Percentiles rank a stretch among this genome's conserved stretches.
Evolutionary conservation across 2,329 filamentous ascomycete genomes (phyloP).

Genomic region (Trematosphaeria pertusa): DNA sequence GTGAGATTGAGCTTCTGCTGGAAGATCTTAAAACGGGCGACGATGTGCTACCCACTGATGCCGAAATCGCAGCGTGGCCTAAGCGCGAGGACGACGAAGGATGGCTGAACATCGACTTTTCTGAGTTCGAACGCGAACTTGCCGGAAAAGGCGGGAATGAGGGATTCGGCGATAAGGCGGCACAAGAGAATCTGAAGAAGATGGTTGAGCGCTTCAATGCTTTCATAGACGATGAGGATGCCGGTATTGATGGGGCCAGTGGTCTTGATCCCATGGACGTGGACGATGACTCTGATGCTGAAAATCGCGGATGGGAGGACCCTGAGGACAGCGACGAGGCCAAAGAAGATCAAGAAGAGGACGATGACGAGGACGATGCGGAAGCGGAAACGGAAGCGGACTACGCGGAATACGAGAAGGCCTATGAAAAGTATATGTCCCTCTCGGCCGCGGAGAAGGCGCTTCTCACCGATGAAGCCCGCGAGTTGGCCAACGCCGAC

Average conservation of each 20-base stretch:
- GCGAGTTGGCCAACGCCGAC: conserved; percentile 47
- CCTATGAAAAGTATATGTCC: conserved; percentile 87
- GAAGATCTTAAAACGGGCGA: conserved; percentile 79
- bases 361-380: conserved; percentile 64
- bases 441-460: conserved; percentile 54
- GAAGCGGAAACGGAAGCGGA: conserved; percentile 75
- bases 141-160: conserved; percentile 52
- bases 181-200: conserved; percentile 80
- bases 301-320: conserved; percentile 53
- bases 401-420: conserved; percentile 75
- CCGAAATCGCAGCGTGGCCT: conserved; percentile 76
- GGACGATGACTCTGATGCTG: conserved; percentile 62
- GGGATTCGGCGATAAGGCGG: conserved; percentile 68
- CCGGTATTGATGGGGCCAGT: conserved; percentile 80
- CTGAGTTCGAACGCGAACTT: conserved; percentile 86
- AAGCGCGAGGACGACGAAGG: conserved; percentile 79
- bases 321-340: conserved; percentile 49
- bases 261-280: conserved; percentile 72
- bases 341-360: conserved; percentile 52
- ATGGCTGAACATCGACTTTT: conserved; percentile 92
- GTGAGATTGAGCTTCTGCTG: conserved; percentile 78
- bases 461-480: conserved; percentile 41
- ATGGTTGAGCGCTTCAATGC: conserved; percentile 94
- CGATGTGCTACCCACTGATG: conserved; percentile 71
- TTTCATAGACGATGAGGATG: conserved; percentile 85